Base-by-base conservation (phyloP, 768 basidiomycete species). In the Calvatia gigantea region DNA sequence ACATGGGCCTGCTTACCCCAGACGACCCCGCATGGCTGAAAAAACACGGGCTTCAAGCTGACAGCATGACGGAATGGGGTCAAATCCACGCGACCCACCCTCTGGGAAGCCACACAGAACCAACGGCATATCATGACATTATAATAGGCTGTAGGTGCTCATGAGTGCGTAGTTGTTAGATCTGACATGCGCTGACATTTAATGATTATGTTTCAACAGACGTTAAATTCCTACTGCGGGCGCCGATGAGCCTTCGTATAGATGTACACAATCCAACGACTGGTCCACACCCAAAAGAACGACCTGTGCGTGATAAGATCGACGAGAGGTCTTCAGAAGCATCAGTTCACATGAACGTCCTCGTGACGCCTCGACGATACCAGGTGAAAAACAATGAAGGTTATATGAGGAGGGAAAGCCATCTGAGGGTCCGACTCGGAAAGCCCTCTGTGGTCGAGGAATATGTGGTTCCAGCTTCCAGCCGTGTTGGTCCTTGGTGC, bases 401-500 rank as follows among this genome's bases (percentile, higher is more conserved):
- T 23, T 39, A 51, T 51, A 51, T 41, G 2, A 28, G 27, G n/a
- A 17, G 0, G n/a, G 21, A 29, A 38, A n/a, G 37, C 15, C n/a
- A 8, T 12, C 12, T 33, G 32, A 27, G 32, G 25, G 12, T 14
- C 47, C 33, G 7, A 35, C 19, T 38, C 47, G 21, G n/a, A 21
- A 41, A 11, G 19, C n/a, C 23, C 41, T 42, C 19, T 31, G 29
- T 17, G 17, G 33, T 19, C n/a, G 11, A 45, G 28, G 23, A 60
- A 23, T 43, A 64, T 67, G 68, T 35, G 64, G 54, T 54, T 56
- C 49, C 54, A 9, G 35, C 35, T 64, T 15, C 47, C 60, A 33
- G 29, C 58, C n/a, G 58, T 49, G 21, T 49, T 67, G 21, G 57
- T 56, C 15, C 56, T 67, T 35, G 44, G 53, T 5, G 60, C 55